Evolutionary conservation across 768 basidiomycete species (phyloP).

Genomic region (Lactarius sp.): DNA sequence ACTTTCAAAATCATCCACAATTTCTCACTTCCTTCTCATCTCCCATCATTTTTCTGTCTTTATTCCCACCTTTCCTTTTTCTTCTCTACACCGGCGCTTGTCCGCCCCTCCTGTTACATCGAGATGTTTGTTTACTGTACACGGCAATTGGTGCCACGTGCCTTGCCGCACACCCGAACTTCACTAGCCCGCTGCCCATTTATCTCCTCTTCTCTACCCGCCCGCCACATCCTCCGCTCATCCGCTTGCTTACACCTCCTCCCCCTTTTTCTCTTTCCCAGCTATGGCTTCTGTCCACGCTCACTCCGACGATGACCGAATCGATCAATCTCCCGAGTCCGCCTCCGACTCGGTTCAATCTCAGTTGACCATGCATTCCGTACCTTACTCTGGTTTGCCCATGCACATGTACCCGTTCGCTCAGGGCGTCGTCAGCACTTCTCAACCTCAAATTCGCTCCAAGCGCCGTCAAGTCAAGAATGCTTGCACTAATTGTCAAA

Average conservation of each 20-base stretch:
- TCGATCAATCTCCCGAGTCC: constrained; percentile 29
- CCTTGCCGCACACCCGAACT: constrained; percentile 19
- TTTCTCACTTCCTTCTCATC: not conserved
- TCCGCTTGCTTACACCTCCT: constrained; percentile 10
- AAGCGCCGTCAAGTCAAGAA: constrained; percentile 90
- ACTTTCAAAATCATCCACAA: not conserved
- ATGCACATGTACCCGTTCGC: constrained; percentile 72
- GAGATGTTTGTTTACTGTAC: not conserved
- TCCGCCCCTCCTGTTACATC: constrained; percentile 2
- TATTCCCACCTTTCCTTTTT: not conserved
- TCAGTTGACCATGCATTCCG: constrained; percentile 49
- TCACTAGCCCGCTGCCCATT: constrained; percentile 22
- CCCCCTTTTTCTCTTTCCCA: constrained; percentile 7
- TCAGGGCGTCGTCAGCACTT: constrained; percentile 40
- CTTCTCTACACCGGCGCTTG: constrained; percentile 19
- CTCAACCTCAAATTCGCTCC: constrained; percentile 52
- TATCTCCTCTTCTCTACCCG: constrained; percentile 19
- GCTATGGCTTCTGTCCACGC: constrained; percentile 25
- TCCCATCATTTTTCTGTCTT: not conserved
- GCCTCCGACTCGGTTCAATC: constrained; percentile 37
- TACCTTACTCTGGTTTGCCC: constrained; percentile 48
- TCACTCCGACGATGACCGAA: constrained; percentile 37
- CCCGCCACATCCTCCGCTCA: constrained; percentile 22
- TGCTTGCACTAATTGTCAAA: constrained; percentile 87
- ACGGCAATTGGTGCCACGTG: constrained; percentile 23